Conservation (phyloP, 495 filamentous ascomycete genomes). For the Aspergillus homomorphus region DNA sequence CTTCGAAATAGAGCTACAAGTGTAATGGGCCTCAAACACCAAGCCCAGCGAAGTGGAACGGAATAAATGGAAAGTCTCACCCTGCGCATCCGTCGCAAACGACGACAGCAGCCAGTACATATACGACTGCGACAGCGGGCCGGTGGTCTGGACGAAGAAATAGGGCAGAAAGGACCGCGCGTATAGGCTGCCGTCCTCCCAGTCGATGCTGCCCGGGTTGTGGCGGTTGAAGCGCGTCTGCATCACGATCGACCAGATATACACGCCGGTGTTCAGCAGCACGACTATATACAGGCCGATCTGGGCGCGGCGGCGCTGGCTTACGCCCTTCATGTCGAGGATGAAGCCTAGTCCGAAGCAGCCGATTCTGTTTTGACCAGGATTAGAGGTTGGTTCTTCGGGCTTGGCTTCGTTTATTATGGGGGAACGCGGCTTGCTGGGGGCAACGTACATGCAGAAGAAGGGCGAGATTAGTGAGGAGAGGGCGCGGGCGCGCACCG, state of each 20-base stretch:
- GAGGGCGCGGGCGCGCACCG: conserved; percentile 29
- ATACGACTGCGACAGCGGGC: conserved; percentile 30
- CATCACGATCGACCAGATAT: conserved; percentile 34
- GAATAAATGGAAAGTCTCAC: conserved; percentile 7
- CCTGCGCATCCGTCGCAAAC: conserved; percentile 30
- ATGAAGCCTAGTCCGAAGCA: conserved; percentile 34
- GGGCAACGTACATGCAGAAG: conserved; percentile 31
- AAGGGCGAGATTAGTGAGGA: conserved; percentile 32
- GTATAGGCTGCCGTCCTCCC: conserved; percentile 26
- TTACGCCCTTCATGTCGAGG: conserved; percentile 29
- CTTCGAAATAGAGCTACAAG: too few relatives aligned
- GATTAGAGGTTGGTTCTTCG: not conserved
- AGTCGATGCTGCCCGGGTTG: conserved; percentile 27
- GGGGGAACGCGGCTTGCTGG: not conserved
- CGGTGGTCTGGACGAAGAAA: conserved; percentile 33
- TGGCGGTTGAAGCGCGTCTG: conserved; percentile 25
- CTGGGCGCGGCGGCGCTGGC: conserved; percentile 30
- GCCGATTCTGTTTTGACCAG: conserved; percentile 29
- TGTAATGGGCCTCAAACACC: too few relatives aligned
- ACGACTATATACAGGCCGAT: conserved; percentile 29
- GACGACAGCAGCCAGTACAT: conserved; percentile 35
- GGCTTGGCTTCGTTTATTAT: not conserved
- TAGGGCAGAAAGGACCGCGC: conserved; percentile 28
- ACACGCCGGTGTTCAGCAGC: conserved; percentile 28
- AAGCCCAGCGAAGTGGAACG: not conserved